phyloP scores from a whole-genome alignment of 1,284 basidiomycete species.

The Cutaneotrichosporon sp. region DNA sequence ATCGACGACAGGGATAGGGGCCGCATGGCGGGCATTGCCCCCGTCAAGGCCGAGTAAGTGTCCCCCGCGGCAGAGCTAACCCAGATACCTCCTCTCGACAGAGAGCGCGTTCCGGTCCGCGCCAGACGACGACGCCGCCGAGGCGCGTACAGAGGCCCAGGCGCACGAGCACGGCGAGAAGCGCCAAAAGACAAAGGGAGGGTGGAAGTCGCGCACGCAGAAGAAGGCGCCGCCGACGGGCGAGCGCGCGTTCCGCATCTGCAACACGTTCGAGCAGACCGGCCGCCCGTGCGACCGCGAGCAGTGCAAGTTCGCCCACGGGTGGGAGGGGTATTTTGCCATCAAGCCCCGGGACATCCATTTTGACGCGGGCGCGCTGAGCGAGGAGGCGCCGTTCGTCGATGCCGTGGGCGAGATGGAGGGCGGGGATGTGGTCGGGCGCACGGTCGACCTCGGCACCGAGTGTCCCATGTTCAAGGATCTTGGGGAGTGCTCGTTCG shows the following conservation, averaged over 20 bases:
- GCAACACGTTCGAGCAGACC: conserved; percentile 37
- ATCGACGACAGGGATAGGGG: conserved; percentile 6
- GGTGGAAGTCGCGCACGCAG: conserved; percentile 63
- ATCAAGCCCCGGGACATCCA: conserved; percentile 70
- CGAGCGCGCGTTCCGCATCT: conserved; percentile 38
- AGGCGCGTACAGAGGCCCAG: conserved; percentile 43
- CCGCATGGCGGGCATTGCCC: conserved; percentile 56
- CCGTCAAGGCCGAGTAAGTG: conserved; percentile 68
- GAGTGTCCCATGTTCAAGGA: conserved; percentile 68
- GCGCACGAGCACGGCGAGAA: conserved; percentile 27
- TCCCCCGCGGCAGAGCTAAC: conserved; percentile 29
- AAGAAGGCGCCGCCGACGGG: conserved; percentile 63
- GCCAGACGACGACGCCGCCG: conserved; percentile 63
- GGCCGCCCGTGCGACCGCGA: conserved; percentile 24
- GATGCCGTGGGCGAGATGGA: background rate
- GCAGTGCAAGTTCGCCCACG: conserved; percentile 72
- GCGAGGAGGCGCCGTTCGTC: conserved; percentile 49
- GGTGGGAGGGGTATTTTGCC: conserved; percentile 67
- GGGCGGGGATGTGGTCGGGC: conserved; percentile 29
- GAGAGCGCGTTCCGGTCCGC: conserved; percentile 6
- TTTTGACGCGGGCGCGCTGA: conserved; percentile 54
- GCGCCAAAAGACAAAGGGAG: conserved; percentile 51
- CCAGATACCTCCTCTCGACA: conserved; percentile 53
- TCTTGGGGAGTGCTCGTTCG: conserved; percentile 75
- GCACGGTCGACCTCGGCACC: conserved; percentile 31